Percentiles rank a stretch among this genome's conserved stretches.
These are phyloP conservation scores for Xylaria sp. DNA, from an alignment of 2,329 filamentous ascomycete species.

Conservation along the genomic window DNA sequence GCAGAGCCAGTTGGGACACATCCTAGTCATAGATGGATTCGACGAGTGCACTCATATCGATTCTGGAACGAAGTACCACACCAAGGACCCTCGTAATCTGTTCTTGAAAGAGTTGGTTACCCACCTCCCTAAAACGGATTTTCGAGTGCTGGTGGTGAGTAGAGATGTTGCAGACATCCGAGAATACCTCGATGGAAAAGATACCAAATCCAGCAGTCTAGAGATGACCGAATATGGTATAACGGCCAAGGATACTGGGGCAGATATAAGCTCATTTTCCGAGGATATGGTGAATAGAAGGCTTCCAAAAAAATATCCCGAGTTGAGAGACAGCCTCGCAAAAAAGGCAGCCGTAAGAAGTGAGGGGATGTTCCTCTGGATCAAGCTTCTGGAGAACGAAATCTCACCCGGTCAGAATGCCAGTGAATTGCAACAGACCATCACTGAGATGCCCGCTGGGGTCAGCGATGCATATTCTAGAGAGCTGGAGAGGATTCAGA, in stretches of 20 bases:
- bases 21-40: conserved; percentile 13
- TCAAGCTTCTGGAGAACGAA: neutral
- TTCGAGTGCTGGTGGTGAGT: conserved; percentile 12
- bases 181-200: neutral
- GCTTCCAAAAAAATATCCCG: conserved; percentile 6
- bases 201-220: neutral
- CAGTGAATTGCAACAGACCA: no score
- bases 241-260: conserved; percentile 3
- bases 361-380: conserved; percentile 18
- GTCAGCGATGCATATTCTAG: no score
- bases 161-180: conserved; percentile 14
- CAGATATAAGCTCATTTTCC: conserved; percentile 4
- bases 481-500: no score
- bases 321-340: neutral
- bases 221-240: conserved; percentile 2
- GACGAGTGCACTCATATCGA: conserved; percentile 11
- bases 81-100: conserved; percentile 8
- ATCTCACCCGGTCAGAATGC: no score
- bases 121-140: conserved; percentile 7
- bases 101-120: conserved; percentile 14
- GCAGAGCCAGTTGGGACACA: neutral
- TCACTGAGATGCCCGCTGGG: no score
- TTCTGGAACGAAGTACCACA: conserved; percentile 9
- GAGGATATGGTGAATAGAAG: conserved; percentile 12
- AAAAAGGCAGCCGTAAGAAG: conserved; percentile 2